Evolutionary conservation across 179 eudicot species (phyloP), one percentile per base, ranked within the genome.

Genomic region (Monotropa hypopitys): DNA sequence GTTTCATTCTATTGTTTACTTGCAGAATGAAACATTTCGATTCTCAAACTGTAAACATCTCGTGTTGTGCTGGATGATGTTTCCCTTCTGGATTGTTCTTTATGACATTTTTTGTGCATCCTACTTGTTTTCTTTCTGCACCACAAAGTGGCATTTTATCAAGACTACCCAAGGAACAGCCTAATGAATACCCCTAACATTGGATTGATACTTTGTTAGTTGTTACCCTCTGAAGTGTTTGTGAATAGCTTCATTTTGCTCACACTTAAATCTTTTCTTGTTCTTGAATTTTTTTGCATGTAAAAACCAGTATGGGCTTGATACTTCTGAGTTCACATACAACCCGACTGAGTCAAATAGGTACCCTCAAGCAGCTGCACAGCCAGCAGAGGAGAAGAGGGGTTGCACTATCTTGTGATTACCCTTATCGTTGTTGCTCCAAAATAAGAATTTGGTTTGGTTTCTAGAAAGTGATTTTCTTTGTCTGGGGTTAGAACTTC

Each of bases 261-360:
- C 1, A 21, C 23, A 18, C 21, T 18, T 33, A 21, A 0, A 16
- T 8, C n/a, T 8, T 26, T 26, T 61, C 47, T 30, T 47, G 13
- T 23, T 21, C n/a, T 45, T 65, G 30, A 7, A 26, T 28, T 57
- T 20, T 54, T n/a, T 0, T 76, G 72, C 38, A 33, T 40, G 46
- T 33, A 20, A 38, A 26, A 76, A 45, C 70, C 87, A 95, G 99
- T 95, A 95, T 73, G 98, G 98, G 73, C 97, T 95, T 74, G 92
- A 95, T 81, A 93, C 99, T 12, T 84, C 98, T 2, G 97, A 91
- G 85, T 95, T 95, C 82, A 88, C 98, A n/a, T 93, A 95, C 89
- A 91, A 91, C 77, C 99, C 99, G 2, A 82, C 87, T 1, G 97
- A 91, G 62, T 70, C 91, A 65, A 84, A 78, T 84, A 86, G 95